Percentiles rank a stretch among this genome's conserved stretches.
Evolutionary conservation across 768 basidiomycete species (phyloP).

Genomic region (Suillus subalutaceus): DNA sequence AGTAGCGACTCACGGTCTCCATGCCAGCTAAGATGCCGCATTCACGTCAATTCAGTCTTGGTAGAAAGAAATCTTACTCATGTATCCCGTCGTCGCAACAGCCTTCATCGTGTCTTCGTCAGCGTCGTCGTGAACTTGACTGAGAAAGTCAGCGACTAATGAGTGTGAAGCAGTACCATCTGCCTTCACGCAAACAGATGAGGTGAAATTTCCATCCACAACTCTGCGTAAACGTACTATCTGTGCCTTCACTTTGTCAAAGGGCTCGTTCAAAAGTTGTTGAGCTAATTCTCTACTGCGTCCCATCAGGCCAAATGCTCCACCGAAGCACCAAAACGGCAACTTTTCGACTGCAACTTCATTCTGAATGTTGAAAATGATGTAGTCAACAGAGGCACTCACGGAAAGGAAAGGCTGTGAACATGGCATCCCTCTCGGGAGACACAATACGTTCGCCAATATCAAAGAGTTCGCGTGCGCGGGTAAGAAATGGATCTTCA

Average conservation of each 20-base stretch:
- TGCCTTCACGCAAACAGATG: not conserved
- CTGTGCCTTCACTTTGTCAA: not conserved
- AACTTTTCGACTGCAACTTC: not conserved
- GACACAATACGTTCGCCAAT: not conserved
- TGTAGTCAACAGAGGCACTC: not conserved
- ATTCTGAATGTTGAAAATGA: not conserved
- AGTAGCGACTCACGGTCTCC: slow-evolving; percentile 8
- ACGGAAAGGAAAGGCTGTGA: slow-evolving; percentile 12
- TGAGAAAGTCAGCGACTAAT: slow-evolving; percentile 2
- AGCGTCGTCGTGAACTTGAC: not conserved
- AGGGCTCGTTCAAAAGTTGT: not conserved
- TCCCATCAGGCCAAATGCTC: not conserved
- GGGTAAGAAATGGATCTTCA: not conserved
- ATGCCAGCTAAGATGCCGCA: not conserved
- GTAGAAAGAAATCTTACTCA: not conserved
- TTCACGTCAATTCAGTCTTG: not conserved
- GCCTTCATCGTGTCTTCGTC: not conserved
- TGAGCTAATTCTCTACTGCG: not conserved
- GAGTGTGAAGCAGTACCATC: not conserved
- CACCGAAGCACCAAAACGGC: not conserved
- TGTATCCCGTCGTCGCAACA: not conserved
- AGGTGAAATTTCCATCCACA: not conserved
- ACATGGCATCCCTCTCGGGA: slow-evolving; percentile 1
- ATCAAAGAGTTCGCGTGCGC: not conserved
- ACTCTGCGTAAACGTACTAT: not conserved